A percentile compares a stretch with the other conserved stretches of the same genome.
Conservation (phyloP, 306 rosid species). For the Boehmeria nivea region DNA sequence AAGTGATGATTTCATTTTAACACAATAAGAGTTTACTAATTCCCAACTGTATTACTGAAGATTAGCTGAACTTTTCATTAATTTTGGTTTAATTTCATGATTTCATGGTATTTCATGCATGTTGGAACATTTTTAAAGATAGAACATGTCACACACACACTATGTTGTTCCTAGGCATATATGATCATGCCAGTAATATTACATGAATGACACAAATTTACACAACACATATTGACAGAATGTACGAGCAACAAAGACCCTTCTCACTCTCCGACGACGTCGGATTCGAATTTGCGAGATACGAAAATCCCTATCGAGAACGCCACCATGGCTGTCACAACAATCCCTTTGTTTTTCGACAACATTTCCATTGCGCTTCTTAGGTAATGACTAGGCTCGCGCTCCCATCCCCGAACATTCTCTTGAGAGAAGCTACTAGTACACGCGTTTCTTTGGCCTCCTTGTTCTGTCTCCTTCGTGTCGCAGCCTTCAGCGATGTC, state of each 20-base stretch:
- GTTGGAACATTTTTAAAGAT: too few relatives aligned
- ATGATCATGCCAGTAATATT: background rate
- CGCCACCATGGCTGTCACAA: conserved; percentile 49
- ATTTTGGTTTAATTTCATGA: too few relatives aligned
- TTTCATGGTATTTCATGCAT: too few relatives aligned
- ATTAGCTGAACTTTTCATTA: too few relatives aligned
- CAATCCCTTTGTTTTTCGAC: conserved; percentile 42
- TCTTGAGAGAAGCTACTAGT: conserved; percentile 22
- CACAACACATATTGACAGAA: background rate
- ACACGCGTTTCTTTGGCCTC: conserved; percentile 3
- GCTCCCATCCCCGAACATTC: conserved; percentile 32
- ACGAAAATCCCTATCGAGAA: conserved; percentile 50
- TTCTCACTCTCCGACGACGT: background rate
- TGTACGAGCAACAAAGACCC: background rate
- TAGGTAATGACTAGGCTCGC: conserved; percentile 24
- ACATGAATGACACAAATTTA: background rate
- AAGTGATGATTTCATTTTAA: too few relatives aligned
- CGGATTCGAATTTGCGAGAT: conserved; percentile 27
- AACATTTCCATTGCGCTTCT: conserved; percentile 27
- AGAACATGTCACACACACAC: too few relatives aligned
- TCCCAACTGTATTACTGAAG: too few relatives aligned
- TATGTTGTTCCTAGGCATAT: background rate
- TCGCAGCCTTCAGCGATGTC: background rate
- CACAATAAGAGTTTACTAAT: too few relatives aligned
- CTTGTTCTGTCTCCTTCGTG: conserved; percentile 7